Evolutionary conservation across 176 grass and related monocot species (phyloP), one percentile per base, ranked within the genome.

Genomic region (Urochloa ruziziensis): DNA sequence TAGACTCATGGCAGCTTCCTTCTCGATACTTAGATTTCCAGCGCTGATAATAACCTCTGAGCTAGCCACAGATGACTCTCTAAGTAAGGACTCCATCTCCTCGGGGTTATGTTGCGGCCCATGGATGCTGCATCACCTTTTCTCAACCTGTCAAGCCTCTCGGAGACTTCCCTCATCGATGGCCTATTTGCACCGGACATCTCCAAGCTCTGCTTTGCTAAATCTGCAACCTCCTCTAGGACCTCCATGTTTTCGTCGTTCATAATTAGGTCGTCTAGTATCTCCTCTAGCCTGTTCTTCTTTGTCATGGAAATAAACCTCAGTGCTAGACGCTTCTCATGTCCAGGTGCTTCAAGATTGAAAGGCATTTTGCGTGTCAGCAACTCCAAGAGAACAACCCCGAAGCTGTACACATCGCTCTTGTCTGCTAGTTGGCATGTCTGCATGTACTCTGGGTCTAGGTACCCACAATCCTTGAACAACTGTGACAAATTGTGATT

Each of bases 391-490:
- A 81, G 58, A 67, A 86, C 69, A 74, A 86, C 77, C 21, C 77
- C 84, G 33, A 82, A 90, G 19, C 51, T 84, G 23, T 85, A 90
- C 1, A 71, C 71, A 3, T 84, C 87, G 13, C 60, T 81, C 70
- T 74, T 81, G 44, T 86, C 75, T 0, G 54, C 80, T 27, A 86
- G 34, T 25, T 80, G 58, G 14, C 74, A 84, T 21, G 73, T 67
- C 5, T 84, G 73, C 66, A 84, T 62, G 30, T 91, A 91, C 29
- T 91, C 89, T 28, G 89, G 89, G 6, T 91, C 85, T 0, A 91
- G 69, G 23, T 91, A 91, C 8, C 85, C 89, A 24, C 79, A 83
- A 19, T 21, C 89, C 89, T 80, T 91, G 89, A 27, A 91, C 80
- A 3, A 86, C 4, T 18, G 84, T 86, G 59, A 86, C 69, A 15